Evolutionary conservation across 2,329 filamentous ascomycete species (phyloP).

Genomic region (Fusarium paranaense): DNA sequence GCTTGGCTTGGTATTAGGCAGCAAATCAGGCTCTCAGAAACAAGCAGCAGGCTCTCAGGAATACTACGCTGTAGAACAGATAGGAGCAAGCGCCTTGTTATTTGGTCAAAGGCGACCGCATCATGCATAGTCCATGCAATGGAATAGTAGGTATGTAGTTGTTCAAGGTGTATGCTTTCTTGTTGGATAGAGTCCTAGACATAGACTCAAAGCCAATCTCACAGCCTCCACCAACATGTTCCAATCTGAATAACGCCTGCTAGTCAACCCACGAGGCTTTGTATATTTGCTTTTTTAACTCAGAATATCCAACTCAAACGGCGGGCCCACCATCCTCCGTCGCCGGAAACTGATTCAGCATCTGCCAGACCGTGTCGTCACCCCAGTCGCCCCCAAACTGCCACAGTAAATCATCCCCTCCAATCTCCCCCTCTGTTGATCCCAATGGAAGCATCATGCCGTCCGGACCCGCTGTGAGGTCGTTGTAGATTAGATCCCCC

Average conservation of each 20-base stretch:
- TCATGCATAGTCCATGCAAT: not conserved
- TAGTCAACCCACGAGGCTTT: not conserved
- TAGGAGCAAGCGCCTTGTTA: not conserved
- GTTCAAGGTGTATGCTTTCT: not conserved
- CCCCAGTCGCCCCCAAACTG: constrained; percentile 68
- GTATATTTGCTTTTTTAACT: not conserved
- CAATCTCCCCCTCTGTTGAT: constrained; percentile 8
- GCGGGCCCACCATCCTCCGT: constrained; percentile 21
- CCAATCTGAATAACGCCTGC: not conserved
- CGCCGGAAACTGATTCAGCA: constrained; percentile 63
- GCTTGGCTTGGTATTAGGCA: not conserved
- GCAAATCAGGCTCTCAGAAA: not conserved
- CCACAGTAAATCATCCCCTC: constrained; percentile 48
- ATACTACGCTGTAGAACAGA: not conserved
- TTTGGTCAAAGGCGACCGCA: not conserved
- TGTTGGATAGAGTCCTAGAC: not conserved
- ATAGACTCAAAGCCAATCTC: not conserved
- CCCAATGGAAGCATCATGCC: constrained; percentile 39
- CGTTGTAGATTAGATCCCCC: constrained; percentile 68
- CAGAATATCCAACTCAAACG: not conserved
- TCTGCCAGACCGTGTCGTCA: constrained; percentile 66
- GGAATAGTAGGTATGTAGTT: not conserved
- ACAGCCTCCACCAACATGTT: not conserved
- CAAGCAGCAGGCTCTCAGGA: not conserved
- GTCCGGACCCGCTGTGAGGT: constrained; percentile 59